Evolutionary conservation across 306 rosid species (phyloP).

Genomic region (Acacia melanoxylon): DNA sequence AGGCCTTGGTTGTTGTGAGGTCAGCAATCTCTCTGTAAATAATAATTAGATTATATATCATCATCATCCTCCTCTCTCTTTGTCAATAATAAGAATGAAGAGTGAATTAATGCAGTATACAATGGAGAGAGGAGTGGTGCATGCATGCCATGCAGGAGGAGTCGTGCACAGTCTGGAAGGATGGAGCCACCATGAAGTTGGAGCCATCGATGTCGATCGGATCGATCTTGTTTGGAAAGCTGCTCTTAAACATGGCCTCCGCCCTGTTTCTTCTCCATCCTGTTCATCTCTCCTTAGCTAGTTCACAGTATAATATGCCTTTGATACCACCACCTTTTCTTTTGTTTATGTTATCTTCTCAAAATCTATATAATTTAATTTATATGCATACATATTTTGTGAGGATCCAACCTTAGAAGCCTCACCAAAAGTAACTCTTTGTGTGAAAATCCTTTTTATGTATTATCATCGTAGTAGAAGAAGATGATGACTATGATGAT

Average conservation of each 20-base stretch:
- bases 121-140: slow-evolving; percentile 95
- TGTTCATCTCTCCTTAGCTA: neutral
- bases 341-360: neutral
- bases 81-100: neutral
- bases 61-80: no score
- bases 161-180: slow-evolving; percentile 89
- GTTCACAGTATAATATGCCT: neutral
- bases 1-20: slow-evolving; percentile 94
- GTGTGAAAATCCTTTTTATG: neutral
- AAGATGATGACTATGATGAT: neutral
- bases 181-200: slow-evolving; percentile 94
- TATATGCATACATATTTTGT: neutral
- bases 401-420: neutral
- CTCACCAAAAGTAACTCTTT: no score
- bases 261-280: slow-evolving; percentile 51
- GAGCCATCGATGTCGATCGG: slow-evolving; percentile 80
- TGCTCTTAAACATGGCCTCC: slow-evolving; percentile 81
- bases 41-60: no score
- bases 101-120: slow-evolving; percentile 57
- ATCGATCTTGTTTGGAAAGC: slow-evolving; percentile 95
- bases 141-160: slow-evolving; percentile 99
- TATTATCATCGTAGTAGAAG: neutral
- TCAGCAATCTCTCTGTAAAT: slow-evolving; percentile 5
- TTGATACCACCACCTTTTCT: neutral
- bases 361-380: neutral